These are phyloP conservation scores for Ophiostoma himal-ulmi DNA, from an alignment of 2,329 filamentous ascomycete species.

Conservation along the genomic window DNA sequence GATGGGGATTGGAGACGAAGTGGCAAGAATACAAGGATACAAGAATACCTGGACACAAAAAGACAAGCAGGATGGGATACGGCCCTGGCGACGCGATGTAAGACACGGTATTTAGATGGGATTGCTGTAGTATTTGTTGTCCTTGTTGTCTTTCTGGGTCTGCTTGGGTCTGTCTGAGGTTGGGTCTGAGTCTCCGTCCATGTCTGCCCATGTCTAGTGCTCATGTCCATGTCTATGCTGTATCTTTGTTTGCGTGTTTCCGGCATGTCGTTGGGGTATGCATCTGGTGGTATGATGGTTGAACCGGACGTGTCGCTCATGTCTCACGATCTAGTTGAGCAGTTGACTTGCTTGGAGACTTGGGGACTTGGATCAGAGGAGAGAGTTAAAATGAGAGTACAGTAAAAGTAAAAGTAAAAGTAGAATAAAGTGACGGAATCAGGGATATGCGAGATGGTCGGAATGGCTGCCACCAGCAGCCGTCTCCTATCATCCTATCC, in stretches of 20 bases:
- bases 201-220: background rate
- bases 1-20: background rate
- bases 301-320: background rate
- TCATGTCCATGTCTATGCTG: background rate
- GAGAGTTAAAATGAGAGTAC: background rate
- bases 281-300: background rate
- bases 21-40: background rate
- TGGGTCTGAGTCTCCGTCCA: background rate
- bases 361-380: background rate
- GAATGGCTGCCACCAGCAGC: background rate
- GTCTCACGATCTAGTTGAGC: background rate
- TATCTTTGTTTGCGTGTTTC: background rate
- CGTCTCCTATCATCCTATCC: background rate
- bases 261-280: background rate
- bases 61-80: background rate
- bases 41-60: background rate
- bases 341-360: background rate
- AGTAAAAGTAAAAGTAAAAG: background rate
- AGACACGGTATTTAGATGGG: slow-evolving; percentile 7
- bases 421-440: background rate
- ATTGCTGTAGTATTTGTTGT: slow-evolving; percentile 6
- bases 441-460: background rate
- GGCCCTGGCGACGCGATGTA: background rate
- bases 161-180: background rate
- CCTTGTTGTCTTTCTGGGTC: background rate